phyloP scores from a whole-genome alignment of 441 rosid species.

The Pelargonium fulgidum region DNA sequence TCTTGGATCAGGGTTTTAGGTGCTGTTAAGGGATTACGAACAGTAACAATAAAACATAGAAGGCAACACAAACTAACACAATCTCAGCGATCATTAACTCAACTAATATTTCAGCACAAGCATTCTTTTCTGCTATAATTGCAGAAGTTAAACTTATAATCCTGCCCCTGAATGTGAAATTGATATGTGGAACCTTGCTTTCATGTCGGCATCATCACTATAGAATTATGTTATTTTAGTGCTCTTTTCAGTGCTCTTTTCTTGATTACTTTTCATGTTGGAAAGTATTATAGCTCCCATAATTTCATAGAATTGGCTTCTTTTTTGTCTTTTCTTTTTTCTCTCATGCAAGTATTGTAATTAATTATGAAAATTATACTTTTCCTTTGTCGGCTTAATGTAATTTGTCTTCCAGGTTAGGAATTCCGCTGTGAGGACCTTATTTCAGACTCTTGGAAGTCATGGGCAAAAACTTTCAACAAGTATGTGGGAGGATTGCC shows the following conservation, averaged over 20 bases:
- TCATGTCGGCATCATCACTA: too few species aligned
- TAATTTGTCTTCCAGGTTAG: slow-evolving; percentile 57
- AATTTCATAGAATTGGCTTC: not conserved
- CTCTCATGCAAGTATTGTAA: not conserved
- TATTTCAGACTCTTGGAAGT: slow-evolving; percentile 91
- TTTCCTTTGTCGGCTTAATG: slow-evolving; percentile 11
- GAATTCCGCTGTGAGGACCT: slow-evolving; percentile 94
- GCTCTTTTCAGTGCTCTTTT: not conserved
- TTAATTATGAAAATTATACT: not conserved
- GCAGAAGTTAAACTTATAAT: too few species aligned
- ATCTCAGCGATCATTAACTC: too few species aligned
- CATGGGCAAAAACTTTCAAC: slow-evolving; percentile 92
- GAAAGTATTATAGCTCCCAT: not conserved
- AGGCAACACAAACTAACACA: too few species aligned
- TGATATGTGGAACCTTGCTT: too few species aligned
- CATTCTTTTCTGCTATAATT: too few species aligned
- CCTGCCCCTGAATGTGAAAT: too few species aligned
- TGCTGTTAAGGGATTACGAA: too few species aligned
- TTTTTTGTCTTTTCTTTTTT: too few species aligned
- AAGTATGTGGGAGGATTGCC: slow-evolving; percentile 98
- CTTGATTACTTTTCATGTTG: not conserved
- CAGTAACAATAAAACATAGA: too few species aligned
- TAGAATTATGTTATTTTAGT: not conserved
- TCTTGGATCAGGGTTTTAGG: too few species aligned
- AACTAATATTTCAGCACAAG: too few species aligned